Evolutionary conservation across 106 monocot species (phyloP), one percentile per base, ranked within the genome.

Genomic region (Alisma plantagoaquatica): DNA sequence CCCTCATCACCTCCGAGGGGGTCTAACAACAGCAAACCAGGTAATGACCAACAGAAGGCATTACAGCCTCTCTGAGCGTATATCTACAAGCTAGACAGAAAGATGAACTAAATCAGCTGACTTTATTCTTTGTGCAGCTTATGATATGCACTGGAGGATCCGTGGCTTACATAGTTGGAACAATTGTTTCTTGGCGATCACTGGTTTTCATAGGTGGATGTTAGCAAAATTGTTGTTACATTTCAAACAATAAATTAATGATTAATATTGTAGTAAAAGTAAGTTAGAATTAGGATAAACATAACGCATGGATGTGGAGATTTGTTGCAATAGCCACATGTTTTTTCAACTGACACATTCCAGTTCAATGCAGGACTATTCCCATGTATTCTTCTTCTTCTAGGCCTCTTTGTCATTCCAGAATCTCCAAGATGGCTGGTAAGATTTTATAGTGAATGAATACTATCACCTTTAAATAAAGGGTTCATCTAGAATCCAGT

Each of bases 381-480:
- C 23, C 86, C 86, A 49, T 80, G 77, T 44, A 1, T 80, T 23
- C 23, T 77, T 67, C 63, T 80, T 14, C 66, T 86, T 49, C 27
- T 77, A 1, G 86, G 80, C 43, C 73, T 86, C 27, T 43, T 33
- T 41, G 73, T 86, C 51, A 74, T 86, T 55, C 86, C 86, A 25
- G 86, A 86, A 47, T 86, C 86, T 56, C 80, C 86, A 20, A 72
- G 86, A 68, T 86, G 86, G 86, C 65, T 86, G 69, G 86, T 86
- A 68, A 67, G 73, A 20, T 8, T 43, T 31, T n/a, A n/a, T n/a
- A n/a, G n/a, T n/a, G n/a, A n/a, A n/a, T n/a, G n/a, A n/a, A n/a
- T n/a, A n/a, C n/a, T n/a, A n/a, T n/a, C n/a, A n/a, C n/a, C n/a
- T n/a, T n/a, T n/a, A n/a, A 38, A 38, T 7, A 38, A 6, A 6